These are phyloP conservation scores for Microascus cirrosus DNA, from an alignment of 2,329 filamentous ascomycete genomes.

Conservation along the genomic window DNA sequence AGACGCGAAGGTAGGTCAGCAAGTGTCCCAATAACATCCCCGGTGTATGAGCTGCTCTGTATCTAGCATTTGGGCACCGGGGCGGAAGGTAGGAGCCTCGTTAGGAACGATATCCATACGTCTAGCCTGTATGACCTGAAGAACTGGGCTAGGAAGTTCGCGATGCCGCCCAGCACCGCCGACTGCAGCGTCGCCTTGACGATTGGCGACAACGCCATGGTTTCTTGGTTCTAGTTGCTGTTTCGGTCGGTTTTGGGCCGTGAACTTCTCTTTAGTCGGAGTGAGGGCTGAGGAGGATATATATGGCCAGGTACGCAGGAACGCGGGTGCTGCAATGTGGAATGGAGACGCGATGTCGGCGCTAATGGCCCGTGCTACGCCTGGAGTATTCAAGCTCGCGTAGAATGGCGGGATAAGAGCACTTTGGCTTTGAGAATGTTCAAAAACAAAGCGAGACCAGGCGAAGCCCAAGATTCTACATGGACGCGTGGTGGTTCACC, in stretches of 20 bases:
- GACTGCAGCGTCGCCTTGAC: conserved; percentile 53
- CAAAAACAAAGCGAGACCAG: no score
- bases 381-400: neutral
- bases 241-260: neutral
- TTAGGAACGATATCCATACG: conserved; percentile 27
- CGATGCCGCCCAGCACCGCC: conserved; percentile 51
- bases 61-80: no score
- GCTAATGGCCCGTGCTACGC: neutral
- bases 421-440: neutral
- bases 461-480: no score
- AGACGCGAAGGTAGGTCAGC: neutral
- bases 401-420: neutral
- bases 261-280: neutral
- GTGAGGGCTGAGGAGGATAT: neutral
- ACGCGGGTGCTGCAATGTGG: neutral
- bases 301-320: no score
- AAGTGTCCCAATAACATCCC: neutral
- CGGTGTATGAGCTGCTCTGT: no score
- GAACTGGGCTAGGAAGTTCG: conserved; percentile 63
- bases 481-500: no score
- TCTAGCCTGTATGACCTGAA: conserved; percentile 50
- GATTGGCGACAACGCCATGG: conserved; percentile 31
- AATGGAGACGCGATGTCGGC: neutral
- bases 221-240: neutral
- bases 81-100: neutral